These are phyloP conservation scores for Leucocoprinus leucothites DNA, from an alignment of 768 basidiomycete species.

Conservation along the genomic window DNA sequence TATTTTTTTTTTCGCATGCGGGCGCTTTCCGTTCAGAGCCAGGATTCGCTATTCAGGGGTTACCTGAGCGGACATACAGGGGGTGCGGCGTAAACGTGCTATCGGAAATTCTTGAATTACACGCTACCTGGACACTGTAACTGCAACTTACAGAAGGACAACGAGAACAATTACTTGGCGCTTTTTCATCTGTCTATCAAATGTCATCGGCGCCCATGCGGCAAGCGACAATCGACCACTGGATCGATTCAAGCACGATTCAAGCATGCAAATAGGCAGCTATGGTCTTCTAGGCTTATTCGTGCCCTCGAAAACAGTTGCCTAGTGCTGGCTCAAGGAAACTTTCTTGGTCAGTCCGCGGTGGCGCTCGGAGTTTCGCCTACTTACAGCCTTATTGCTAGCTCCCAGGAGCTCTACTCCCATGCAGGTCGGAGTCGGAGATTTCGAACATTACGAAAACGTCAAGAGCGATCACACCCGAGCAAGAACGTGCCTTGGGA, in stretches of 20 bases:
- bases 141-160: neutral
- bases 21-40: neutral
- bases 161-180: neutral
- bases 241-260: neutral
- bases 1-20: neutral
- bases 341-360: neutral
- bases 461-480: neutral
- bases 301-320: neutral
- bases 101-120: too few species aligned
- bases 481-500: neutral
- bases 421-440: too few species aligned
- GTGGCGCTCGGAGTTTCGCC: neutral
- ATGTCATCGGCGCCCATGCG: constrained; percentile 4
- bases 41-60: neutral
- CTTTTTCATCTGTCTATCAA: neutral
- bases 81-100: neutral
- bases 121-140: too few species aligned
- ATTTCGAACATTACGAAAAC: neutral
- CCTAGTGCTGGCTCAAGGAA: neutral
- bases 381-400: neutral
- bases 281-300: too few species aligned
- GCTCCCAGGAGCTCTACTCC: too few species aligned
- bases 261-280: neutral
- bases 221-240: neutral
- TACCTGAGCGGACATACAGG: neutral